A percentile compares a stretch with the other conserved stretches of the same genome.
Conservation (phyloP, 805 yeast genomes). For the Yarrowia phangngaensis region DNA sequence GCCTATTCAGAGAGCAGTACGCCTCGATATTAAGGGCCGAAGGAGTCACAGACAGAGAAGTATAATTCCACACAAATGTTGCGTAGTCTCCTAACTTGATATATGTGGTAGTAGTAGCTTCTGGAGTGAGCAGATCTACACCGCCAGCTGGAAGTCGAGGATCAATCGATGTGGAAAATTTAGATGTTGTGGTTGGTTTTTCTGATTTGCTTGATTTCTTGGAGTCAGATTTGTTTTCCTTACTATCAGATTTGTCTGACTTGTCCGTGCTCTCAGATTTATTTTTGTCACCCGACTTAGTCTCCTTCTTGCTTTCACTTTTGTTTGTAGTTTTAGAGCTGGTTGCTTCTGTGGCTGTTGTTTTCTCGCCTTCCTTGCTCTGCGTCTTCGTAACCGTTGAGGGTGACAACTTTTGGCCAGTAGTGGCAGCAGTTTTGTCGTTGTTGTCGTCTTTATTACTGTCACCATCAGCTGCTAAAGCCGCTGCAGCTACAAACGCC, state of each 20-base stretch:
- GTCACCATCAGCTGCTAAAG: conserved; percentile 18
- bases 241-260: not conserved
- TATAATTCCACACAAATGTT: conserved; percentile 43
- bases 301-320: conserved; percentile 4
- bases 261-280: not conserved
- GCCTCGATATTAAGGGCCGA: conserved; percentile 41
- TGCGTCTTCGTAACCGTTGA: conserved; percentile 20
- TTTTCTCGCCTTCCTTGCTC: conserved; percentile 14
- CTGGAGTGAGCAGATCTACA: conserved; percentile 39
- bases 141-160: conserved; percentile 42
- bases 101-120: conserved; percentile 39
- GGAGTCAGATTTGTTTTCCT: conserved; percentile 2
- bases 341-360: conserved; percentile 1
- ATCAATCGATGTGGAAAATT: conserved; percentile 35
- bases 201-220: conserved; percentile 16
- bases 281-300: conserved; percentile 4
- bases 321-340: conserved; percentile 2
- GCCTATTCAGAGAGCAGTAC: conserved; percentile 39
- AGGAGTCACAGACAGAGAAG: conserved; percentile 40
- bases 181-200: conserved; percentile 29
- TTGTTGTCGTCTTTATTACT: conserved; percentile 11
- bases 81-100: conserved; percentile 42
- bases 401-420: conserved; percentile 16
- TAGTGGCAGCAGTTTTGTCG: conserved; percentile 20
- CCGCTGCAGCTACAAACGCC: conserved; percentile 17